Conservation (phyloP, 495 filamentous ascomycete genomes). For the Chlorociboria aeruginascens region DNA sequence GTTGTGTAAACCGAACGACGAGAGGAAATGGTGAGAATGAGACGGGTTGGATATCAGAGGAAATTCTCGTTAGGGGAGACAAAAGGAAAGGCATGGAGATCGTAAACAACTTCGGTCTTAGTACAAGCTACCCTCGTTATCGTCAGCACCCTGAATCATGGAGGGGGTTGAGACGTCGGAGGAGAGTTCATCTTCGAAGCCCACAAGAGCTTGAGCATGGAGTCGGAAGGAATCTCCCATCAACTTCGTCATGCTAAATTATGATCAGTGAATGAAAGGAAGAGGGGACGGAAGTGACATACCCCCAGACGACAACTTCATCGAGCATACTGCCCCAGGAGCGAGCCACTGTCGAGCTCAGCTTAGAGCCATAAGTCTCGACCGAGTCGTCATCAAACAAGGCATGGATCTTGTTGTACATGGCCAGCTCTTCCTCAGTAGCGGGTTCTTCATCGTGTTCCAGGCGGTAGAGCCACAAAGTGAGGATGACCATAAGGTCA, state of each 20-base stretch:
- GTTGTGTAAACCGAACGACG: slow-evolving; percentile 5
- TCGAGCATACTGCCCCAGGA: slow-evolving; percentile 98
- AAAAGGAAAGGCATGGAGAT: slow-evolving; percentile 18
- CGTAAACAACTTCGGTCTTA: slow-evolving; percentile 22
- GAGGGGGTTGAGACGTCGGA: slow-evolving; percentile 48
- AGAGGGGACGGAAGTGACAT: slow-evolving; percentile 25
- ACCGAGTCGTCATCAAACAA: slow-evolving; percentile 84
- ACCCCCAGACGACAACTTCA: slow-evolving; percentile 97
- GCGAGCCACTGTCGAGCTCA: slow-evolving; percentile 86
- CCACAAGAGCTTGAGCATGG: slow-evolving; percentile 83
- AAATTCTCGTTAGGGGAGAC: slow-evolving; percentile 13
- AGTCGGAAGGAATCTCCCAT: slow-evolving; percentile 98
- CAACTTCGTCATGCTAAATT: slow-evolving; percentile 81
- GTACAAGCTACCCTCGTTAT: slow-evolving; percentile 50
- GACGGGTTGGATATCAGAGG: slow-evolving; percentile 21
- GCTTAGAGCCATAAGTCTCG: slow-evolving; percentile 62
- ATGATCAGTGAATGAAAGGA: slow-evolving; percentile 5
- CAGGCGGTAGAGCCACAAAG: slow-evolving; percentile 94
- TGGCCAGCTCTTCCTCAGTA: slow-evolving; percentile 77
- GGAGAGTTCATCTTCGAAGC: slow-evolving; percentile 73
- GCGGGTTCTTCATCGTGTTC: slow-evolving; percentile 97
- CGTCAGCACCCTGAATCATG: slow-evolving; percentile 48
- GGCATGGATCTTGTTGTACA: slow-evolving; percentile 91
- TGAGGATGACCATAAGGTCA: slow-evolving; percentile 98
- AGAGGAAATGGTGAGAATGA: slow-evolving; percentile 16